phyloP scores from a whole-genome alignment of 2,329 filamentous ascomycete genomes.

The Ceratocystis papillata region DNA sequence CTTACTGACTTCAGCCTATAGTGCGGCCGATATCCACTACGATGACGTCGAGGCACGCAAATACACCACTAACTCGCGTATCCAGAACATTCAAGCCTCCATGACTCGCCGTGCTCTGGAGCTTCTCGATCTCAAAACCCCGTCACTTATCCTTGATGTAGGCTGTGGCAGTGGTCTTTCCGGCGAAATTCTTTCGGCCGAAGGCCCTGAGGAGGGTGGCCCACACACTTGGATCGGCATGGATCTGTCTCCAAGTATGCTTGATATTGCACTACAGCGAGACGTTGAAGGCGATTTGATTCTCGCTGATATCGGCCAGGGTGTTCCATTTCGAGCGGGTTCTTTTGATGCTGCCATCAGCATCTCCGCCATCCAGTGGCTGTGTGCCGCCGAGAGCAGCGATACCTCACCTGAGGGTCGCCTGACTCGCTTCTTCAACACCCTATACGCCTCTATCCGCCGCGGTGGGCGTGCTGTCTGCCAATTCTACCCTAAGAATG shows the following conservation, averaged over 20 bases:
- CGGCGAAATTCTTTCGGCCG: slow-evolving; percentile 79
- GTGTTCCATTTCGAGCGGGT: slow-evolving; percentile 83
- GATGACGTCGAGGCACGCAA: slow-evolving; percentile 91
- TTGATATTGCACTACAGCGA: slow-evolving; percentile 83
- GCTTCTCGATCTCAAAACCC: slow-evolving; percentile 67
- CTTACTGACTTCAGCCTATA: slow-evolving; percentile 32
- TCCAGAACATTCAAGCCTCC: slow-evolving; percentile 84
- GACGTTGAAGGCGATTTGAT: slow-evolving; percentile 92
- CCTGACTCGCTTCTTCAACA: slow-evolving; percentile 79
- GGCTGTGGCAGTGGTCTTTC: slow-evolving; percentile 92
- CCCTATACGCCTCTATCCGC: slow-evolving; percentile 71
- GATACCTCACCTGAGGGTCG: slow-evolving; percentile 72
- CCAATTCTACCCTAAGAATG: slow-evolving; percentile 97
- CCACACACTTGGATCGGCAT: slow-evolving; percentile 96
- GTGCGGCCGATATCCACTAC: slow-evolving; percentile 94
- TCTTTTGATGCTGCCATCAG: slow-evolving; percentile 90
- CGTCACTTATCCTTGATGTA: slow-evolving; percentile 88
- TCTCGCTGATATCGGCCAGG: slow-evolving; percentile 89
- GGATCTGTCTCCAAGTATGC: slow-evolving; percentile 91
- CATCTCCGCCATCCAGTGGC: slow-evolving; percentile 95
- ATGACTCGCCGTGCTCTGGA: slow-evolving; percentile 93
- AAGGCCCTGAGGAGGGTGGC: slow-evolving; percentile 58
- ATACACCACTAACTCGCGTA: slow-evolving; percentile 93
- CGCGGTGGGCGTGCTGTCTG: slow-evolving; percentile 84
- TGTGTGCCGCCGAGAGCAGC: slow-evolving; percentile 87